phyloP scores from a whole-genome alignment of 2,329 filamentous ascomycete genomes.

The Aspergillus persii region DNA sequence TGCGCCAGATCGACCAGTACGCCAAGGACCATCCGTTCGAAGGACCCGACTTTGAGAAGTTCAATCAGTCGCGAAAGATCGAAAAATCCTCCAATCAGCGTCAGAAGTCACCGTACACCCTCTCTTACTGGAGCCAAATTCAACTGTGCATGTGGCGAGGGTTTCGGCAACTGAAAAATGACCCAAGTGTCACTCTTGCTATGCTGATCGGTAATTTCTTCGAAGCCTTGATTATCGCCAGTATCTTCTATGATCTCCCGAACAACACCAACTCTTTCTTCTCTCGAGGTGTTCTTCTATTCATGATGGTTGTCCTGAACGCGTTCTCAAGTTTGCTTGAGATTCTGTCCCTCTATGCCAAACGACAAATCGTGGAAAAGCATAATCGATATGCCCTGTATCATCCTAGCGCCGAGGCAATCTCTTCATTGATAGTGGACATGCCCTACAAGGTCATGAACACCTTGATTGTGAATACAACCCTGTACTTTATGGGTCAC shows the following conservation, averaged over 20 bases:
- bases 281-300: slow-evolving; percentile 71
- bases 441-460: slow-evolving; percentile 74
- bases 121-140: slow-evolving; percentile 72
- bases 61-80: slow-evolving; percentile 33
- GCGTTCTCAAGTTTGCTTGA: slow-evolving; percentile 75
- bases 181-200: slow-evolving; percentile 68
- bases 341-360: slow-evolving; percentile 20
- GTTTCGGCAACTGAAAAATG: slow-evolving; percentile 69
- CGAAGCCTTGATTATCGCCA: slow-evolving; percentile 72
- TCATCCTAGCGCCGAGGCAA: slow-evolving; percentile 14
- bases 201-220: slow-evolving; percentile 63
- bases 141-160: slow-evolving; percentile 75
- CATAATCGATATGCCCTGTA: slow-evolving; percentile 20
- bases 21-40: slow-evolving; percentile 33
- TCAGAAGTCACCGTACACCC: slow-evolving; percentile 72
- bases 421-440: slow-evolving; percentile 13
- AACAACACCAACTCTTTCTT: slow-evolving; percentile 67
- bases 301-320: slow-evolving; percentile 81
- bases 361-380: slow-evolving; percentile 19
- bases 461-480: slow-evolving; percentile 69
- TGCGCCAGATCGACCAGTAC: slow-evolving; percentile 35
- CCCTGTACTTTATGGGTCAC: slow-evolving; percentile 82
- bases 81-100: slow-evolving; percentile 48
- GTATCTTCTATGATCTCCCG: slow-evolving; percentile 76
- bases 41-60: slow-evolving; percentile 23